These are phyloP conservation scores for Saccharum officinarum DNA, from an alignment of 176 grass and related monocot genomes.

Conservation along the genomic window DNA sequence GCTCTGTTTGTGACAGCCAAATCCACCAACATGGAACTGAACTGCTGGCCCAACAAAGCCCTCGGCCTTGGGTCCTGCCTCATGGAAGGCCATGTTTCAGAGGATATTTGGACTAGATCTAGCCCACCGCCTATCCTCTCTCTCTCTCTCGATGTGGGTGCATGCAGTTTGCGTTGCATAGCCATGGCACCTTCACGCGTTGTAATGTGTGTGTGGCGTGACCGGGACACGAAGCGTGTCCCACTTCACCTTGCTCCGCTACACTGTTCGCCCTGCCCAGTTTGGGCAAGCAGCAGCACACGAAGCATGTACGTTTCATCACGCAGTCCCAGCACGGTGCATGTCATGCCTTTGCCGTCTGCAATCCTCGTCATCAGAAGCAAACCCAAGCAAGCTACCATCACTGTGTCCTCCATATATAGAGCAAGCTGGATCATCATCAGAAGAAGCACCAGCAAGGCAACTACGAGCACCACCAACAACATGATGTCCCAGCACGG, in stretches of 20 bases:
- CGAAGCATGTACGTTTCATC: neutral
- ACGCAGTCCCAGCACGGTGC: neutral
- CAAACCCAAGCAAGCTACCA: neutral
- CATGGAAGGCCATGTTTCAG: too few relatives aligned
- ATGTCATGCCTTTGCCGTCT: conserved; percentile 29
- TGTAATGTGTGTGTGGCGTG: neutral
- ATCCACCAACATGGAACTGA: too few relatives aligned
- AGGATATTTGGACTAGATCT: too few relatives aligned
- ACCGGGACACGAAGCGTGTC: neutral
- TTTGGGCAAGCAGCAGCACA: neutral
- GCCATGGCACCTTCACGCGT: neutral
- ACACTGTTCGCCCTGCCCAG: neutral
- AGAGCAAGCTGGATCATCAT: neutral
- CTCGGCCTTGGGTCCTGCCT: too few relatives aligned
- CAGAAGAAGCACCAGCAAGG: neutral
- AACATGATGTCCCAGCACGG: conserved; percentile 25
- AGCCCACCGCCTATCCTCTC: too few relatives aligned
- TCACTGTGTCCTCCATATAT: neutral
- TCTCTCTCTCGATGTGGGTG: too few relatives aligned
- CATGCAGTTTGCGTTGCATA: conserved; percentile 25
- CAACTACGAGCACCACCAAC: neutral
- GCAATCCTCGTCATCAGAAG: neutral
- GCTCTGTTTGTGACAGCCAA: too few relatives aligned
- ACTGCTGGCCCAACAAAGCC: too few relatives aligned
- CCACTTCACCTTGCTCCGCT: neutral